phyloP scores from a whole-genome alignment of 805 yeast species.

The Ogataea degrootiae region DNA sequence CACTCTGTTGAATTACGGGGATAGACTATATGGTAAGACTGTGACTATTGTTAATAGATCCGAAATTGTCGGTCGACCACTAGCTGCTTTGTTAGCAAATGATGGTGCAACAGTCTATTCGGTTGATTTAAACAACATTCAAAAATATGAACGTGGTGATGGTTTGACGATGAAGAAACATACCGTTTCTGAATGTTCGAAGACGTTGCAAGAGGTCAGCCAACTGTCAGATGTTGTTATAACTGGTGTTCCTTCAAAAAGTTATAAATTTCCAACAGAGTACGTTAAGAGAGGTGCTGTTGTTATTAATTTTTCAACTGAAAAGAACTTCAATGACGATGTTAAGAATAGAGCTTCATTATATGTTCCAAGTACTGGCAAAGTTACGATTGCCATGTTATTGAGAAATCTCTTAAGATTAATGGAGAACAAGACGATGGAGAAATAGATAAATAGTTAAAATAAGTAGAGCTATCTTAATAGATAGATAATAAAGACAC shows the following conservation, averaged over 20 bases:
- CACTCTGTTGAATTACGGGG: conserved; percentile 76
- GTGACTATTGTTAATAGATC: conserved; percentile 87
- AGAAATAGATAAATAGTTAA: background rate
- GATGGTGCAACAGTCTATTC: conserved; percentile 97
- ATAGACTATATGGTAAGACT: conserved; percentile 89
- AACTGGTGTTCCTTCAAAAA: conserved; percentile 88
- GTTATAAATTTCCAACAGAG: conserved; percentile 82
- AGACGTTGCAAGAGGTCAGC: conserved; percentile 60
- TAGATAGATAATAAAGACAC: background rate
- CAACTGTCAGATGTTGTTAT: conserved; percentile 82
- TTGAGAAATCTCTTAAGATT: conserved; percentile 83
- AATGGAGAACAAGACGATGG: conserved; percentile 52
- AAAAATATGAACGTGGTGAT: conserved; percentile 90
- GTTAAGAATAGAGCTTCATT: conserved; percentile 84
- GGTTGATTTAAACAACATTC: conserved; percentile 81
- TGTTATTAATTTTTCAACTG: conserved; percentile 84
- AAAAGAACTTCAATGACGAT: conserved; percentile 78
- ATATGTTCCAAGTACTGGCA: conserved; percentile 94
- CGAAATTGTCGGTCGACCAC: conserved; percentile 95
- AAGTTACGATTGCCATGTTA: conserved; percentile 93
- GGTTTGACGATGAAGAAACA: conserved; percentile 79
- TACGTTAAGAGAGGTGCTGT: conserved; percentile 83
- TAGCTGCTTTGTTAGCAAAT: conserved; percentile 92
- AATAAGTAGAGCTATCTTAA: background rate
- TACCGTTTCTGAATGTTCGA: conserved; percentile 57